phyloP scores from a whole-genome alignment of 176 grass and related monocot genomes.

The Otatea glauca region DNA sequence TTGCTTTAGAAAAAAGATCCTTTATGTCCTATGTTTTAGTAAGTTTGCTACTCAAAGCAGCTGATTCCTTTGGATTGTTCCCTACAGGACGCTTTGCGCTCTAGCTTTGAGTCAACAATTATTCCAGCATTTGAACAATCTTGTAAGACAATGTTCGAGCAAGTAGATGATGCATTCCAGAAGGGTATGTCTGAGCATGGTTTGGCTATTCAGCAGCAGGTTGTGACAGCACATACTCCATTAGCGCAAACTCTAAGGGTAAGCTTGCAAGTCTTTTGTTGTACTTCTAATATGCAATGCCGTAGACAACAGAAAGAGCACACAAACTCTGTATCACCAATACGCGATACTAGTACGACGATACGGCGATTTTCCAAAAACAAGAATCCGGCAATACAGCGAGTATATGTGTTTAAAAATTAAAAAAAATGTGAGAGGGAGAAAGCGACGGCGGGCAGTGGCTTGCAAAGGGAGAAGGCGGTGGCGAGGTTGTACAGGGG shows the following conservation, averaged over 20 bases:
- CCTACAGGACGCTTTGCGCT: constrained; percentile 72
- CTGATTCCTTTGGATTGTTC: constrained; percentile 27
- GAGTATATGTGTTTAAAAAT: too few species aligned
- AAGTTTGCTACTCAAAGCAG: constrained; percentile 17
- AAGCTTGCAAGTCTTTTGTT: constrained; percentile 37
- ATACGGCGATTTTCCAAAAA: too few species aligned
- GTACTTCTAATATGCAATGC: background rate
- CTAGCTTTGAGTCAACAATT: constrained; percentile 76
- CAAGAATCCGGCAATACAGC: too few species aligned
- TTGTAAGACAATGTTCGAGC: constrained; percentile 83
- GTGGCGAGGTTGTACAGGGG: too few species aligned
- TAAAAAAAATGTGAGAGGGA: too few species aligned
- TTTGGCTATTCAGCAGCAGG: constrained; percentile 69
- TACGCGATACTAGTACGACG: too few species aligned
- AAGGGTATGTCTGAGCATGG: constrained; percentile 89
- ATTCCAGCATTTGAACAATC: constrained; percentile 94
- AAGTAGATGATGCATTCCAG: constrained; percentile 87
- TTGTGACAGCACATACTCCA: constrained; percentile 70
- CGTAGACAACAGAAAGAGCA: background rate
- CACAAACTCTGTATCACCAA: background rate
- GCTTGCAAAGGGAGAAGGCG: too few species aligned
- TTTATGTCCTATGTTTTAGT: constrained; percentile 22
- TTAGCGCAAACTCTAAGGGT: constrained; percentile 82
- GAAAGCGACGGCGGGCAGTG: too few species aligned
- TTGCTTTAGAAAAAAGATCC: background rate